Conservation (phyloP, 345 rosid genomes). For the Gossypium turneri region DNA sequence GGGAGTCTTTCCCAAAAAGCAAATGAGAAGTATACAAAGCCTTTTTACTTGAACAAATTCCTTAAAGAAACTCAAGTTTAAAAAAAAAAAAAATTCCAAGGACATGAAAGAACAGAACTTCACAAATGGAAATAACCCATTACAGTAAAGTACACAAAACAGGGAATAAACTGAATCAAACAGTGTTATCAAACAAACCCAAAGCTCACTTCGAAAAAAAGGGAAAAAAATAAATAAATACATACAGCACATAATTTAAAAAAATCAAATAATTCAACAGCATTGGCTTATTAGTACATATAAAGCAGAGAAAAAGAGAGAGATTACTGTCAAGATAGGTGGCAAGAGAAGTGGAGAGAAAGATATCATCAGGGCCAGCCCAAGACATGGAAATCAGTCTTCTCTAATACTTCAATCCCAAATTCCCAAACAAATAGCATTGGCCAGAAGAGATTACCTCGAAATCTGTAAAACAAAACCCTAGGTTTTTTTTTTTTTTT, state of each 20-base stretch:
- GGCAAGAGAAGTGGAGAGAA: slow-evolving; percentile 72
- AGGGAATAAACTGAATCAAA: slow-evolving; percentile 21
- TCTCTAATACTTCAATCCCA: slow-evolving; percentile 15
- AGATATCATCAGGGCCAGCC: slow-evolving; percentile 69
- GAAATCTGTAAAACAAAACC: slow-evolving; percentile 8
- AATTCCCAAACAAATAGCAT: slow-evolving; percentile 20
- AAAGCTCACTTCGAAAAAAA: background rate
- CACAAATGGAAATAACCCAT: background rate
- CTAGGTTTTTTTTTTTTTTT: slow-evolving; percentile 1
- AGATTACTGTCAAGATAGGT: slow-evolving; percentile 63
- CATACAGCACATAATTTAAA: background rate
- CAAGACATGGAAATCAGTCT: slow-evolving; percentile 52
- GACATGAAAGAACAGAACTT: slow-evolving; percentile 1
- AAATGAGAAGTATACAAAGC: background rate
- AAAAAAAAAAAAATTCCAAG: background rate
- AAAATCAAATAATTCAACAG: slow-evolving; percentile 10
- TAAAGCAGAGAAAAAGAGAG: slow-evolving; percentile 8
- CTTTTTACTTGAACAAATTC: background rate
- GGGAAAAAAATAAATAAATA: background rate
- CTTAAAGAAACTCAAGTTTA: background rate
- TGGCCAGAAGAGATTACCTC: slow-evolving; percentile 16
- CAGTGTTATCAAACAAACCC: slow-evolving; percentile 14
- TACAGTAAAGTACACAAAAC: background rate
- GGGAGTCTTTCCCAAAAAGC: background rate
- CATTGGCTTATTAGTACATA: slow-evolving; percentile 5